Evolutionary conservation across 2,329 filamentous ascomycete genomes (phyloP).

Genomic region (Aspergillus aculeatinus): DNA sequence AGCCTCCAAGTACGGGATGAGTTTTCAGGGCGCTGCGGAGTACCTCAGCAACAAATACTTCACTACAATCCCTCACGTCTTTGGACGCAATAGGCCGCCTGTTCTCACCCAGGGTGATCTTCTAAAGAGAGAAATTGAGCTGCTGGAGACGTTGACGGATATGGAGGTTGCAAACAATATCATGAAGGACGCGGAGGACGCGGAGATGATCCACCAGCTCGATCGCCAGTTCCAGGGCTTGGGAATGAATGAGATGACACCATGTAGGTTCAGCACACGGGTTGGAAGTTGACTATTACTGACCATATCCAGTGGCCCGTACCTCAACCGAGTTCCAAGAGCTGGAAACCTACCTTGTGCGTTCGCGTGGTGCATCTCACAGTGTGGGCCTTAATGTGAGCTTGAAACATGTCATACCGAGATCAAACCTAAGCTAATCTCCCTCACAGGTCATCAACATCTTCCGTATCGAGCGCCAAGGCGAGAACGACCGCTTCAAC

Average conservation of each 20-base stretch:
- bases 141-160: constrained; percentile 77
- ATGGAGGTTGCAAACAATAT: constrained; percentile 81
- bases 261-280: constrained; percentile 36
- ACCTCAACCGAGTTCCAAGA: constrained; percentile 62
- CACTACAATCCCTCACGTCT: constrained; percentile 76
- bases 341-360: constrained; percentile 65
- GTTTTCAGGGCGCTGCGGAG: constrained; percentile 51
- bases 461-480: constrained; percentile 76
- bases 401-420: background rate
- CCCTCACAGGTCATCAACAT: constrained; percentile 62
- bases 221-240: constrained; percentile 73
- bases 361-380: constrained; percentile 69
- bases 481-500: constrained; percentile 69
- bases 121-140: constrained; percentile 74
- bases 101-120: constrained; percentile 57
- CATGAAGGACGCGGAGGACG: constrained; percentile 65
- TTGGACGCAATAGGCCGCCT: constrained; percentile 71
- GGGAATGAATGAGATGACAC: constrained; percentile 72
- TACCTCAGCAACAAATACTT: constrained; percentile 76
- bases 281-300: constrained; percentile 6
- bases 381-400: constrained; percentile 20
- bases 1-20: constrained; percentile 42
- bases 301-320: constrained; percentile 49
- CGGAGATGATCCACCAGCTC: constrained; percentile 59
- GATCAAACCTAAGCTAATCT: constrained; percentile 1